phyloP scores from a whole-genome alignment of 1,139 yeast genomes.

The Waltiozyma sp. region DNA sequence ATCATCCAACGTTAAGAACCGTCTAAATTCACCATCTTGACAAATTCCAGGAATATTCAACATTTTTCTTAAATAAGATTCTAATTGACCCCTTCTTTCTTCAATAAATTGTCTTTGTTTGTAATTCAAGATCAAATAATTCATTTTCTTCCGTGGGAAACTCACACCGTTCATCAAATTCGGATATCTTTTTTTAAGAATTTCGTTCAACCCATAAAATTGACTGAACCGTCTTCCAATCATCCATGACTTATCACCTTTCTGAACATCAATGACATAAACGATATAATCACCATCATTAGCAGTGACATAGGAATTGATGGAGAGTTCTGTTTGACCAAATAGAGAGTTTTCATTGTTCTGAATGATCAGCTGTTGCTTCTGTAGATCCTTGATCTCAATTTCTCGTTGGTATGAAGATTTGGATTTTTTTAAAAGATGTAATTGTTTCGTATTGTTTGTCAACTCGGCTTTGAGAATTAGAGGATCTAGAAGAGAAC shows the following conservation, averaged over 20 bases:
- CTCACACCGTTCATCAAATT: slow-evolving; percentile 45
- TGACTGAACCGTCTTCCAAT: slow-evolving; percentile 84
- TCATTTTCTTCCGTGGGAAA: slow-evolving; percentile 27
- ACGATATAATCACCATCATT: slow-evolving; percentile 47
- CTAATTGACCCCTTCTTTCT: slow-evolving; percentile 49
- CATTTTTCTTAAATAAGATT: slow-evolving; percentile 48
- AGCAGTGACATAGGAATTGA: slow-evolving; percentile 56
- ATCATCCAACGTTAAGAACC: slow-evolving; percentile 67
- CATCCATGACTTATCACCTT: slow-evolving; percentile 70
- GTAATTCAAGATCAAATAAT: slow-evolving; percentile 45
- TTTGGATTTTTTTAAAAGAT: slow-evolving; percentile 57
- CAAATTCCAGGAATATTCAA: slow-evolving; percentile 61
- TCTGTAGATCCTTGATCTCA: slow-evolving; percentile 57
- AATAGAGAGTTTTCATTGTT: slow-evolving; percentile 72
- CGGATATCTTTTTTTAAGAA: slow-evolving; percentile 41
- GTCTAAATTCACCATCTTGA: slow-evolving; percentile 57
- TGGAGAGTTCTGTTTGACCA: slow-evolving; percentile 55
- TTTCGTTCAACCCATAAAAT: slow-evolving; percentile 60
- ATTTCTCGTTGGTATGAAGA: slow-evolving; percentile 59
- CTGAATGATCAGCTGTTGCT: slow-evolving; percentile 74
- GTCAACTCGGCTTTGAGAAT: slow-evolving; percentile 74
- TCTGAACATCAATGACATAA: slow-evolving; percentile 70
- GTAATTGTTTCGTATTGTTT: slow-evolving; percentile 58
- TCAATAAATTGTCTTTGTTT: slow-evolving; percentile 53
- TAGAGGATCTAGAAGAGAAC: slow-evolving; percentile 52